Conservation (phyloP, 192 early-diverging fungal genomes). For the Paraglomus occultum region DNA sequence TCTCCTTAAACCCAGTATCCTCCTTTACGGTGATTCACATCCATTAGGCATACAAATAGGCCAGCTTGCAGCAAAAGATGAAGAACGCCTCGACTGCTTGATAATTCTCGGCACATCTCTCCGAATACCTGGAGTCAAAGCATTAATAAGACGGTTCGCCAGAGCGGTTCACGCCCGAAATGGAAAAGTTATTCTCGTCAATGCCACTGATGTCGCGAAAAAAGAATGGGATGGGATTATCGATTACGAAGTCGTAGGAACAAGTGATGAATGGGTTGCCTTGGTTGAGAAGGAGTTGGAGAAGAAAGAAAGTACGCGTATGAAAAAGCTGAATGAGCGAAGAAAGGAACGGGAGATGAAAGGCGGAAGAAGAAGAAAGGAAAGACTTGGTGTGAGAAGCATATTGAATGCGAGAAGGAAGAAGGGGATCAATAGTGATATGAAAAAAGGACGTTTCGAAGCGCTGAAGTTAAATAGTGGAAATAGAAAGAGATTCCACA, state of each 20-base stretch:
- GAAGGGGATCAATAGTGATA: too few relatives aligned
- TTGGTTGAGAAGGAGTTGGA: conserved; percentile 39
- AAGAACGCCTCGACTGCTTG: conserved; percentile 67
- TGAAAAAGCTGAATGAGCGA: neutral
- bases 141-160: conserved; percentile 73
- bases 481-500: too few relatives aligned
- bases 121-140: conserved; percentile 76
- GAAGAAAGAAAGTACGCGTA: conserved; percentile 15
- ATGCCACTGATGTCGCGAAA: conserved; percentile 58
- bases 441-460: too few relatives aligned
- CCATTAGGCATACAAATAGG: conserved; percentile 67
- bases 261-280: conserved; percentile 63
- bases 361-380: too few relatives aligned
- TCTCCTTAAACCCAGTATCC: conserved; percentile 85
- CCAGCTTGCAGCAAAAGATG: conserved; percentile 53
- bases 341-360: too few relatives aligned
- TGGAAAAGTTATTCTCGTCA: conserved; percentile 72
- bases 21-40: conserved; percentile 94
- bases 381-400: too few relatives aligned
- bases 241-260: conserved; percentile 74
- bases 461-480: too few relatives aligned
- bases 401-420: too few relatives aligned
- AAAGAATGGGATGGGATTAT: conserved; percentile 79
- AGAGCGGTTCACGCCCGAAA: conserved; percentile 53
- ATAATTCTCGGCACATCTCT: conserved; percentile 90